Conservation (phyloP, 2,329 filamentous ascomycete species). For the Apiospora phragmitis region DNA sequence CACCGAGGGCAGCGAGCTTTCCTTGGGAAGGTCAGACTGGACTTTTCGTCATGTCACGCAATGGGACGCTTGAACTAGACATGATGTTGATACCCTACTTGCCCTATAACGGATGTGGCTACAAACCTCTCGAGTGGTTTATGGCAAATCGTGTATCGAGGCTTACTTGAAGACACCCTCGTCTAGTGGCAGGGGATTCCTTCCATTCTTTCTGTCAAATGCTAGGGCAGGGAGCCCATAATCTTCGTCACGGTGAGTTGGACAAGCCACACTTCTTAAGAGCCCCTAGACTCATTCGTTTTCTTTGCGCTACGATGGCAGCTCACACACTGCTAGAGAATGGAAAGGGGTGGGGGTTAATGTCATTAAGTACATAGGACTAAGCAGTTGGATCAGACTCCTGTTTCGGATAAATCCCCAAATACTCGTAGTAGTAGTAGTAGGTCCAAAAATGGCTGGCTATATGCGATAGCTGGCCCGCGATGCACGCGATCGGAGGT, state of each 20-base stretch:
- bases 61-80: too few species aligned
- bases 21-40: neutral
- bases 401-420: too few species aligned
- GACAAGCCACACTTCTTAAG: neutral
- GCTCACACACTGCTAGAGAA: neutral
- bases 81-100: neutral
- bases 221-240: neutral
- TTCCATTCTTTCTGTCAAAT: neutral
- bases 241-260: neutral
- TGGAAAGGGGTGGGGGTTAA: neutral
- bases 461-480: too few species aligned
- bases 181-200: neutral
- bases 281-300: too few species aligned
- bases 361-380: too few species aligned
- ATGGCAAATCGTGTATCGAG: neutral
- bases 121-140: neutral
- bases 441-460: too few species aligned
- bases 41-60: neutral
- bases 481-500: too few species aligned
- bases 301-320: neutral
- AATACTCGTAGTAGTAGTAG: too few species aligned
- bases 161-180: too few species aligned
- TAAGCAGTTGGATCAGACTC: too few species aligned
- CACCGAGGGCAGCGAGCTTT: neutral
- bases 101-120: neutral